These are phyloP conservation scores for Austroboletus eburneus DNA, from an alignment of 768 basidiomycete genomes.

Conservation along the genomic window DNA sequence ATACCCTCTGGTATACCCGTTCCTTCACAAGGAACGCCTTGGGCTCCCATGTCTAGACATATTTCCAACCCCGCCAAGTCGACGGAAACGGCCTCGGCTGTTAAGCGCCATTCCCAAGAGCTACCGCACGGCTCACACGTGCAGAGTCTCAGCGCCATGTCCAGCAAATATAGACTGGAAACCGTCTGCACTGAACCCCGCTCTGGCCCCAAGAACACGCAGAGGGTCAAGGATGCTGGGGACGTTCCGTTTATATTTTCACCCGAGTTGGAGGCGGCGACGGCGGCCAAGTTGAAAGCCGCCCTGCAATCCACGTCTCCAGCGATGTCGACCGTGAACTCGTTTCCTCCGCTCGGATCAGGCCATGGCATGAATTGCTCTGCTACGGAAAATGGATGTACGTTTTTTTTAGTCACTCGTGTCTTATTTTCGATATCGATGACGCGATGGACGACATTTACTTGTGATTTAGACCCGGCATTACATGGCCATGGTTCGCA, in stretches of 20 bases:
- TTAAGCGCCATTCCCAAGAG: conserved; percentile 21
- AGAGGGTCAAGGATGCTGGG: conserved; percentile 28
- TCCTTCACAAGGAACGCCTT: conserved; percentile 15
- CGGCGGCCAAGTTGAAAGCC: conserved; percentile 27
- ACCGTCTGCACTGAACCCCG: conserved; percentile 10
- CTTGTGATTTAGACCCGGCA: background rate
- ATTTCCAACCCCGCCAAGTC: conserved; percentile 4
- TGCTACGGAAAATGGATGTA: conserved; percentile 22
- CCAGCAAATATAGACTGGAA: conserved; percentile 23
- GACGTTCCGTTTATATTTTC: conserved; percentile 32
- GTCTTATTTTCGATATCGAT: background rate
- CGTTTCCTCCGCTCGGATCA: conserved; percentile 21
- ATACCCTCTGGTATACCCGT: conserved; percentile 6
- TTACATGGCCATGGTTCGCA: background rate
- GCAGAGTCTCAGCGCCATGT: conserved; percentile 24
- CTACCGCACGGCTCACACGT: conserved; percentile 14
- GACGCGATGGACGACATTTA: background rate
- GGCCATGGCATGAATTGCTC: conserved; percentile 12
- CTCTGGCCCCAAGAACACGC: conserved; percentile 6
- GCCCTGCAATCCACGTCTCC: conserved; percentile 20
- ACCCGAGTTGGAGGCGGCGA: conserved; percentile 27
- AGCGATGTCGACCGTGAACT: conserved; percentile 4
- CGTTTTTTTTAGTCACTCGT: conserved; percentile 15
- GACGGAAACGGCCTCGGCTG: background rate
- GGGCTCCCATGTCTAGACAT: conserved; percentile 8